phyloP scores from a whole-genome alignment of 1,139 yeast genomes.

The Dujonia santamariae region DNA sequence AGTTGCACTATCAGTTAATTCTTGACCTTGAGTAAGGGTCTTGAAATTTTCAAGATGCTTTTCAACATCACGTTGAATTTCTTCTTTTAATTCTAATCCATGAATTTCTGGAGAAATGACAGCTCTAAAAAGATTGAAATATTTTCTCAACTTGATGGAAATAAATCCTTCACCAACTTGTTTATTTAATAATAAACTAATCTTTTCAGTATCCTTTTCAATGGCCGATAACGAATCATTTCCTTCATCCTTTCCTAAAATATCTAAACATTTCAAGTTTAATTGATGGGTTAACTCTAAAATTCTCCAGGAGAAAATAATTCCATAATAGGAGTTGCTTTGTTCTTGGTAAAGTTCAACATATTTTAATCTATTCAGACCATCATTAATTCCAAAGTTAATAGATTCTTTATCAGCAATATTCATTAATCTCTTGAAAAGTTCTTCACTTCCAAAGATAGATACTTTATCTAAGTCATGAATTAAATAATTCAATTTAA shows the following conservation, averaged over 20 bases:
- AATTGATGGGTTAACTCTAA: slow-evolving; percentile 35
- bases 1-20: slow-evolving; percentile 29
- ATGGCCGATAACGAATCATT: slow-evolving; percentile 15
- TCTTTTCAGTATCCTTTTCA: slow-evolving; percentile 19
- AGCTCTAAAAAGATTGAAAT: slow-evolving; percentile 29
- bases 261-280: slow-evolving; percentile 26
- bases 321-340: slow-evolving; percentile 21
- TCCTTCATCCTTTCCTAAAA: slow-evolving; percentile 14
- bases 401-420: slow-evolving; percentile 18
- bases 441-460: slow-evolving; percentile 26
- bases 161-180: slow-evolving; percentile 9
- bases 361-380: slow-evolving; percentile 29
- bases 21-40: slow-evolving; percentile 21
- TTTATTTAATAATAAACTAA: slow-evolving; percentile 18
- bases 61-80: slow-evolving; percentile 18
- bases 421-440: slow-evolving; percentile 29
- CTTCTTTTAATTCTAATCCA: slow-evolving; percentile 18
- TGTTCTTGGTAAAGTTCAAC: slow-evolving; percentile 26
- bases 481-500: slow-evolving; percentile 24
- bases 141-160: slow-evolving; percentile 12
- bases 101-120: slow-evolving; percentile 24
- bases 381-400: slow-evolving; percentile 23
- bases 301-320: slow-evolving; percentile 36
- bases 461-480: slow-evolving; percentile 32
- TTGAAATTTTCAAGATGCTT: slow-evolving; percentile 20